Percentiles rank a stretch among this genome's conserved stretches.
Evolutionary conservation across 139 green algal species (phyloP).

Genomic region (Picocystis salinarum): DNA sequence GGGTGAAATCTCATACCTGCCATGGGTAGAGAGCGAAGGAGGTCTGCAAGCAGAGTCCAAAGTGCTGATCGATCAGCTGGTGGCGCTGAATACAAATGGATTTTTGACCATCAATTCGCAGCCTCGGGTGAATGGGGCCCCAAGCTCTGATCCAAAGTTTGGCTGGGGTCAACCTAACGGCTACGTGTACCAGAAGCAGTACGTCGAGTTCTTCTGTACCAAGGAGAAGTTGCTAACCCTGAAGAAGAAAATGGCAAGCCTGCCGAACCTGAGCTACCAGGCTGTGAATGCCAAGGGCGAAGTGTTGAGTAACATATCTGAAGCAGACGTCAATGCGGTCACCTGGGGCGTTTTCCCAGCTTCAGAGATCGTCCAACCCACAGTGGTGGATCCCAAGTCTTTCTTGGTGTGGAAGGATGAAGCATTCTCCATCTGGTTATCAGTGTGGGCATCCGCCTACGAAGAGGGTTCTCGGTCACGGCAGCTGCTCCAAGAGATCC

Average conservation of each 20-base stretch:
- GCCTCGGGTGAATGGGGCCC: slow-evolving; percentile 36
- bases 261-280: slow-evolving; percentile 41
- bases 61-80: slow-evolving; percentile 21
- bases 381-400: slow-evolving; percentile 38
- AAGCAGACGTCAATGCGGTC: slow-evolving; percentile 41
- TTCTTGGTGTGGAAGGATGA: slow-evolving; percentile 71
- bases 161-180: slow-evolving; percentile 51
- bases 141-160: slow-evolving; percentile 21
- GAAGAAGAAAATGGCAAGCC: slow-evolving; percentile 17
- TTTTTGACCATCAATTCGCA: slow-evolving; percentile 65
- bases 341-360: slow-evolving; percentile 72
- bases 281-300: slow-evolving; percentile 36
- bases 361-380: slow-evolving; percentile 63
- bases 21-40: slow-evolving; percentile 54
- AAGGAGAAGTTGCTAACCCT: slow-evolving; percentile 29
- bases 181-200: slow-evolving; percentile 71
- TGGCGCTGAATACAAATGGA: slow-evolving; percentile 23
- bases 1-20: slow-evolving; percentile 44
- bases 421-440: slow-evolving; percentile 57
- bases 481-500: slow-evolving; percentile 34
- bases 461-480: slow-evolving; percentile 25
- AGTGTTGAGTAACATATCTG: slow-evolving; percentile 22
- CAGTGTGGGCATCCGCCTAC: slow-evolving; percentile 49
- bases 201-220: slow-evolving; percentile 66
- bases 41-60: slow-evolving; percentile 28